Percentiles rank a stretch among this genome's conserved stretches.
Evolutionary conservation across 1,139 yeast genomes (phyloP).

Genomic region (Kodamaea alishanica): DNA sequence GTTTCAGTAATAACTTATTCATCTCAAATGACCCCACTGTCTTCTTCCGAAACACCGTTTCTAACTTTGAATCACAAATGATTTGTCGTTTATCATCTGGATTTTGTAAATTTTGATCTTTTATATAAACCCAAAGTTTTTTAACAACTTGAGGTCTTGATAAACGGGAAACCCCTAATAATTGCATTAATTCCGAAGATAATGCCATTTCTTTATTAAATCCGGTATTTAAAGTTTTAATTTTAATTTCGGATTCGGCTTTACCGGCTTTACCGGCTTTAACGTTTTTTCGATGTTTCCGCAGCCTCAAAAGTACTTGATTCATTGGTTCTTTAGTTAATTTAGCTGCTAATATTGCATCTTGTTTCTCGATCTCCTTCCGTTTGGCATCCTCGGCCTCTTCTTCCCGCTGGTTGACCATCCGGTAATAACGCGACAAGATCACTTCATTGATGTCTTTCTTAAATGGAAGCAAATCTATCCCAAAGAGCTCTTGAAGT

Average conservation of each 20-base stretch:
- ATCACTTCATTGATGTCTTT: slow-evolving; percentile 60
- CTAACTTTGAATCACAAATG: slow-evolving; percentile 62
- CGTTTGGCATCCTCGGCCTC: slow-evolving; percentile 24
- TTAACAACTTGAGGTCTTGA: slow-evolving; percentile 75
- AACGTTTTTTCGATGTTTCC: slow-evolving; percentile 9
- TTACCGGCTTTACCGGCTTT: slow-evolving; percentile 6
- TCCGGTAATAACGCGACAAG: slow-evolving; percentile 52
- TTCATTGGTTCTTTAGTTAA: slow-evolving; percentile 36
- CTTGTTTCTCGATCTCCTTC: slow-evolving; percentile 36
- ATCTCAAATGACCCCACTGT: slow-evolving; percentile 62
- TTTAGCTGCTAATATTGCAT: slow-evolving; percentile 45
- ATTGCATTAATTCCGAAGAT: slow-evolving; percentile 47
- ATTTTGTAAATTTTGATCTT: slow-evolving; percentile 60
- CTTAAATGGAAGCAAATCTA: slow-evolving; percentile 51
- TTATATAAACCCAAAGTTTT: slow-evolving; percentile 70
- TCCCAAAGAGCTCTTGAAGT: slow-evolving; percentile 60
- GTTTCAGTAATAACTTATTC: slow-evolving; percentile 59
- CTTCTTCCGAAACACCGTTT: slow-evolving; percentile 54
- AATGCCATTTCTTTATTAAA: slow-evolving; percentile 41
- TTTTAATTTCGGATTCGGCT: slow-evolving; percentile 6
- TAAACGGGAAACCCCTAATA: slow-evolving; percentile 39
- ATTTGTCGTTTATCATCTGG: slow-evolving; percentile 67
- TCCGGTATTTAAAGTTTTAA: slow-evolving; percentile 21
- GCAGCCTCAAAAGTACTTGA: slow-evolving; percentile 20
- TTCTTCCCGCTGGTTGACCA: slow-evolving; percentile 39